A percentile compares a stretch with the other conserved stretches of the same genome.
phyloP scores from a whole-genome alignment of 2,329 filamentous ascomycete genomes.

The Alternaria incomplexa region DNA sequence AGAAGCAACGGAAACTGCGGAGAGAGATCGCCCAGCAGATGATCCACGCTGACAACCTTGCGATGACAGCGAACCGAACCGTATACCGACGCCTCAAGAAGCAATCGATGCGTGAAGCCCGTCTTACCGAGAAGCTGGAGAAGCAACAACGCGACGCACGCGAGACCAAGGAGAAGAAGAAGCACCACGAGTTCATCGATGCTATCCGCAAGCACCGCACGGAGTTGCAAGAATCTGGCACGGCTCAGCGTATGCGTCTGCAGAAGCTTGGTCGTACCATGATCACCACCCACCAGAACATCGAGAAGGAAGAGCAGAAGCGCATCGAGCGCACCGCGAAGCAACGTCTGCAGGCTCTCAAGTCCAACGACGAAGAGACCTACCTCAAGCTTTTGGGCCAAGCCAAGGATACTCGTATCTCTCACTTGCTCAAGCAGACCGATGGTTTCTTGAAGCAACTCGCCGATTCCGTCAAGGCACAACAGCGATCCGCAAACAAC shows the following conservation, averaged over 20 bases:
- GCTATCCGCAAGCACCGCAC: conserved; percentile 82
- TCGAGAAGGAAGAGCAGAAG: conserved; percentile 99
- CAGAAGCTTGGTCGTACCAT: conserved; percentile 90
- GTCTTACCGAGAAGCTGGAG: conserved; percentile 98
- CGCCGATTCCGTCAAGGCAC: conserved; percentile 89
- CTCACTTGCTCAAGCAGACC: conserved; percentile 93
- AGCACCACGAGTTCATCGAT: conserved; percentile 88
- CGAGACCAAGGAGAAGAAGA: conserved; percentile 96
- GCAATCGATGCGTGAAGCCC: conserved; percentile 90
- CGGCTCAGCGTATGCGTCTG: conserved; percentile 73
- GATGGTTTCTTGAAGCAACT: conserved; percentile 97
- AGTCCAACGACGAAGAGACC: conserved; percentile 98
- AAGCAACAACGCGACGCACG: conserved; percentile 97
- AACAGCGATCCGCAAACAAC: conserved; percentile 83
- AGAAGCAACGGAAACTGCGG: conserved; percentile 84
- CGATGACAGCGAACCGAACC: conserved; percentile 93
- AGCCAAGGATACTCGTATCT: conserved; percentile 99
- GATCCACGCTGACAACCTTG: conserved; percentile 93
- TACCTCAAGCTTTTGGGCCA: conserved; percentile 98
- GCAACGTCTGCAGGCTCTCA: conserved; percentile 97
- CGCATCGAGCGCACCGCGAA: conserved; percentile 96
- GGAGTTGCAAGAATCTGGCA: conserved; percentile 74
- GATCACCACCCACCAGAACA: conserved; percentile 88
- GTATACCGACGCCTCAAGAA: conserved; percentile 96
- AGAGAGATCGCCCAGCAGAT: conserved; percentile 89